A percentile compares a stretch with the other conserved stretches of the same genome.
Conservation (phyloP, 441 rosid genomes). For the Pelargonium australe region DNA sequence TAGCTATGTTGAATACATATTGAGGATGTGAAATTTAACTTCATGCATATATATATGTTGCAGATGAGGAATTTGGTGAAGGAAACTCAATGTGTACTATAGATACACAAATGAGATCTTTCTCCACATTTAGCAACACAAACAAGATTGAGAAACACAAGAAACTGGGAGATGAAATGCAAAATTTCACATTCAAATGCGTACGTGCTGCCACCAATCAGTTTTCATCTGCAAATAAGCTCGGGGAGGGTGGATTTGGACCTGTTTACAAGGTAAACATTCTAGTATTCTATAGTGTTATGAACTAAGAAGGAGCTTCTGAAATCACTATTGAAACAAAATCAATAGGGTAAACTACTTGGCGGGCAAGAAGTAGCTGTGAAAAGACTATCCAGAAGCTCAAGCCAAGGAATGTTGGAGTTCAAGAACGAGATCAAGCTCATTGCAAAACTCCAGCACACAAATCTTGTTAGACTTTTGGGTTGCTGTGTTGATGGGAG, state of each 20-base stretch:
- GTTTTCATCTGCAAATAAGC: neutral
- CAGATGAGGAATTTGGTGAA: neutral
- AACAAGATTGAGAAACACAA: neutral
- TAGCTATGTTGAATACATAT: no score
- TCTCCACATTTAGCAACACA: no score
- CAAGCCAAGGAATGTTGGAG: constrained; percentile 3
- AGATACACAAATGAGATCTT: no score
- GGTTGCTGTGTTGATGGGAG: neutral
- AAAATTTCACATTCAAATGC: neutral
- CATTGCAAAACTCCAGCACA: constrained; percentile 1
- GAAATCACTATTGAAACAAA: neutral
- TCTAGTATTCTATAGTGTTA: neutral
- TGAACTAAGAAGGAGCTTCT: neutral
- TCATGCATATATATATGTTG: neutral
- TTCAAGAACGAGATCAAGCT: neutral
- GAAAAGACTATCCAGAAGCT: constrained; percentile 4
- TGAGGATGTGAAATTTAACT: neutral
- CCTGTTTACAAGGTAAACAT: constrained; percentile 6
- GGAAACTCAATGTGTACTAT: no score
- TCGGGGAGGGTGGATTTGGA: constrained; percentile 4
- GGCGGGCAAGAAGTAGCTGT: constrained; percentile 2
- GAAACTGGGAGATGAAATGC: neutral
- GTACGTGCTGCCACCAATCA: neutral
- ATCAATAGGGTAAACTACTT: neutral
- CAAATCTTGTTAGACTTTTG: neutral